These are phyloP conservation scores for Didymella lethalis DNA, from an alignment of 2,329 filamentous ascomycete genomes.

Conservation along the genomic window DNA sequence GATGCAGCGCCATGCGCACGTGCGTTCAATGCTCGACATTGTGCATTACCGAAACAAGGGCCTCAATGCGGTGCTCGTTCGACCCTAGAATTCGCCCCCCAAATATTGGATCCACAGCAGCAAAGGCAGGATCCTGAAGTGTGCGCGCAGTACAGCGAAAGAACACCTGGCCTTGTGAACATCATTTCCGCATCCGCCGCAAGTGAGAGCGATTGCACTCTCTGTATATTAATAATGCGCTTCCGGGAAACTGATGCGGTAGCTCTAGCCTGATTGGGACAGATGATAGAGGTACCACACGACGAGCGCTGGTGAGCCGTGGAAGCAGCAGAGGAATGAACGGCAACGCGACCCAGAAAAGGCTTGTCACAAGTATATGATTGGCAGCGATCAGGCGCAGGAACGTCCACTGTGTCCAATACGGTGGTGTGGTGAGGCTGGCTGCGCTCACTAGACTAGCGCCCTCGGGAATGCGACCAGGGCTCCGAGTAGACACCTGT, in stretches of 20 bases:
- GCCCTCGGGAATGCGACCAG: no score
- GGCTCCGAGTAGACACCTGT: slow-evolving; percentile 31
- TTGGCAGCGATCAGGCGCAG: slow-evolving; percentile 14
- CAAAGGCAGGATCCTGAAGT: neutral
- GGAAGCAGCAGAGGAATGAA: slow-evolving; percentile 2
- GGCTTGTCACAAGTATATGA: slow-evolving; percentile 14
- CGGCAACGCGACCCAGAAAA: slow-evolving; percentile 6
- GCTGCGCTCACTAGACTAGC: neutral
- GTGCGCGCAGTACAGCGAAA: slow-evolving; percentile 8
- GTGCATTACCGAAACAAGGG: slow-evolving; percentile 19
- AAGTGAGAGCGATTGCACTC: slow-evolving; percentile 16
- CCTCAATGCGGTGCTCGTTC: slow-evolving; percentile 6
- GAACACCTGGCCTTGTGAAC: slow-evolving; percentile 42
- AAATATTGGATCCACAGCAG: slow-evolving; percentile 3
- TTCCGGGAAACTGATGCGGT: slow-evolving; percentile 21
- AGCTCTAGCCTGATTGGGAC: slow-evolving; percentile 27
- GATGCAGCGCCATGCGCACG: slow-evolving; percentile 5
- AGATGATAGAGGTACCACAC: slow-evolving; percentile 7
- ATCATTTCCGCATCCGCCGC: slow-evolving; percentile 4
- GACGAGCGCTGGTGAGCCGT: neutral
- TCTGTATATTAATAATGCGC: slow-evolving; percentile 39
- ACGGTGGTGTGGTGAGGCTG: slow-evolving; percentile 20
- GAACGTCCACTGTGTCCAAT: slow-evolving; percentile 37
- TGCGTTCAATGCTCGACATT: slow-evolving; percentile 4
- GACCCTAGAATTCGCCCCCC: slow-evolving; percentile 5